Percentiles rank a stretch among this genome's conserved stretches.
Evolutionary conservation across 108 stramenopile genomes (phyloP).

Genomic region (Nannochloropsis granulata): DNA sequence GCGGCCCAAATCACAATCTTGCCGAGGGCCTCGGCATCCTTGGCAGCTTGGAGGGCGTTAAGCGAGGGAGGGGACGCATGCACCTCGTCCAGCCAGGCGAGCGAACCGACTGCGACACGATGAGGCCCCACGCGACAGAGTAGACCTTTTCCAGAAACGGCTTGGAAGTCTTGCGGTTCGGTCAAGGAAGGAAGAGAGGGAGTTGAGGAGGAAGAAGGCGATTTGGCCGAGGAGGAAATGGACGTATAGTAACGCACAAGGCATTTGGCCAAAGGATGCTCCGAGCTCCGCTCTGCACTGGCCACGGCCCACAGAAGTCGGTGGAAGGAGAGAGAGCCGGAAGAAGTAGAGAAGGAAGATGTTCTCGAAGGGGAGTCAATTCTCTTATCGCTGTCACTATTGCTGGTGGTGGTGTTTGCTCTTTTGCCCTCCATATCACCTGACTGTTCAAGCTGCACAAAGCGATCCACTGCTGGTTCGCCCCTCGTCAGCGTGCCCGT

Average conservation of each 20-base stretch:
- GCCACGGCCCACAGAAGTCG: constrained; percentile 1
- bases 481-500: constrained; percentile 93
- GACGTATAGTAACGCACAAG: background rate
- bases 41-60: background rate
- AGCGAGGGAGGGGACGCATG: background rate
- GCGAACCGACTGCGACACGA: background rate
- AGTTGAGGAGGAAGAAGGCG: background rate
- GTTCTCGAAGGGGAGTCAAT: background rate
- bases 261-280: constrained; percentile 10
- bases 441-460: background rate
- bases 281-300: constrained; percentile 5
- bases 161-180: background rate
- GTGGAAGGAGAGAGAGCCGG: background rate
- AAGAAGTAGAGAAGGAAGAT: background rate
- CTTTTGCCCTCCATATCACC: background rate
- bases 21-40: background rate
- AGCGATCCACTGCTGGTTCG: constrained; percentile 35
- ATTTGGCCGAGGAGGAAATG: background rate
- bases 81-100: background rate
- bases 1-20: constrained; percentile 16
- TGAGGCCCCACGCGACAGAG: background rate
- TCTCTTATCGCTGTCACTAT: background rate
- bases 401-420: background rate
- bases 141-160: background rate
- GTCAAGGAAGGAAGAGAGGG: background rate